Percentiles rank a stretch among this genome's conserved stretches.
Evolutionary conservation across 2,329 filamentous ascomycete species (phyloP).

Genomic region (Magnaporthiopsis rhizophila): DNA sequence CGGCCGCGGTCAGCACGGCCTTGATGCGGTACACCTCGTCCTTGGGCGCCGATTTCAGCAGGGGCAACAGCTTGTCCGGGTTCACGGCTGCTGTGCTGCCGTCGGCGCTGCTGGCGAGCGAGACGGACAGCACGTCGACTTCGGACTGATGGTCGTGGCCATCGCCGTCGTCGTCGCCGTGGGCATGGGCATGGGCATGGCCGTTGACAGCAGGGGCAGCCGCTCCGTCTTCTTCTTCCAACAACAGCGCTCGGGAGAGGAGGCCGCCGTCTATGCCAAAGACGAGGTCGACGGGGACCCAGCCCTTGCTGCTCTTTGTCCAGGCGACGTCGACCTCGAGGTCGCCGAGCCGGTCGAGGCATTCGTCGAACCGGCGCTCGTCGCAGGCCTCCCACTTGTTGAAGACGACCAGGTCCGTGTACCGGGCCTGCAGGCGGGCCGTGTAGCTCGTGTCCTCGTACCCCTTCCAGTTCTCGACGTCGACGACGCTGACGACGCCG

Average conservation of each 20-base stretch:
- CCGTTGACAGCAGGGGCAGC: conserved; percentile 2
- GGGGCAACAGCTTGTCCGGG: conserved; percentile 52
- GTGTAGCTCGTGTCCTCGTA: conserved; percentile 90
- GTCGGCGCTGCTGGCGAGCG: conserved; percentile 42
- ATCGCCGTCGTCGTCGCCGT: conserved; percentile 33
- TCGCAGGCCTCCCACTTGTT: conserved; percentile 83
- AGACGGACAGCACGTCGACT: conserved; percentile 85
- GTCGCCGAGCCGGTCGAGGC: conserved; percentile 71
- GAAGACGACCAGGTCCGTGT: conserved; percentile 84
- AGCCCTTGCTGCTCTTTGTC: conserved; percentile 77
- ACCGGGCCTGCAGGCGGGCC: conserved; percentile 77
- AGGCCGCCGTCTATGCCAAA: conserved; percentile 84
- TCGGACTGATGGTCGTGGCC: conserved; percentile 65
- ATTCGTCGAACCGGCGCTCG: conserved; percentile 68
- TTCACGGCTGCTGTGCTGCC: conserved; percentile 28
- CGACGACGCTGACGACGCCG: conserved; percentile 81
- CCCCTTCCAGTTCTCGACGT: conserved; percentile 91
- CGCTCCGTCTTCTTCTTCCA: conserved; percentile 31
- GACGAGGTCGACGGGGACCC: conserved; percentile 69
- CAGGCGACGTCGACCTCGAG: conserved; percentile 73
- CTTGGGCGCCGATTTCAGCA: conserved; percentile 71
- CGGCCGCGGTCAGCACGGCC: conserved; percentile 46
- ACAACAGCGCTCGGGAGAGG: conserved; percentile 50
- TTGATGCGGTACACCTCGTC: conserved; percentile 97
- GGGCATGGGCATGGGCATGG: too few relatives aligned